Base-by-base conservation (phyloP, 2,329 filamentous ascomycete species). In the Penicillium sp. region DNA sequence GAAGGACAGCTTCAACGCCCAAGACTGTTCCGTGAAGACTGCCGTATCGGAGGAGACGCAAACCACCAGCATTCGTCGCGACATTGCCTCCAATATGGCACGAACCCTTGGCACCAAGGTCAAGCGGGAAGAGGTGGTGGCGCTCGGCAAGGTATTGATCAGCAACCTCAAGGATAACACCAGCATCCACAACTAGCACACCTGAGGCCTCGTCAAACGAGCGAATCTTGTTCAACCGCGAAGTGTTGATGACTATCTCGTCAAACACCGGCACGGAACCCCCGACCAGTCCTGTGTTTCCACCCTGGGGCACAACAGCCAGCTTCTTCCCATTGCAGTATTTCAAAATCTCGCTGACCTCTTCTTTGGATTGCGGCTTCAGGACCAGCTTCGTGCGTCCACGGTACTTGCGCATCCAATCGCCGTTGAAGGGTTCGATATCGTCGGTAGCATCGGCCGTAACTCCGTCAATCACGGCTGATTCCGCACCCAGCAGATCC, bases 331-430 rank as follows among this genome's bases (percentile, higher is more conserved):
- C 89, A 78, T 98, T 98, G 85, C 95, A 99, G 84, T 98, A 97
- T 77, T 90, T 90, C 70, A 99, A 79, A 63, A 98, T 89, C 79
- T 90, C 86, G 86, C 92, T 96, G 70, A 98, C 91, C 78, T 99
- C 90, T 71, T 94, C 89, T 0, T 92, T 94, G 17, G 87, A 90
- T 56, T 85, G 86, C 11, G 95, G 95, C 80, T 93, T 96, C 65
- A 99, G 81, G 5, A 98, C 93, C 29, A 99, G 82, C 73, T 89
- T 88, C 64, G 91, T 88, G 78, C 97, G 93, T 31, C 95, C 96
- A 64, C 91, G 89, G 82, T 97, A 99, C 81, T 99, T 99, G 79
- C 91, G 90, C 93, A 99, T 97, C 95, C 96, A 99, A 81, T 99
- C 95, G 75, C 89, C 88, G 79, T 99, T 99, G 85, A 93, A 99